Evolutionary conservation across 768 basidiomycete genomes (phyloP), one percentile per base, ranked within the genome.

Genomic region (Tricholoma hemisulphureum): DNA sequence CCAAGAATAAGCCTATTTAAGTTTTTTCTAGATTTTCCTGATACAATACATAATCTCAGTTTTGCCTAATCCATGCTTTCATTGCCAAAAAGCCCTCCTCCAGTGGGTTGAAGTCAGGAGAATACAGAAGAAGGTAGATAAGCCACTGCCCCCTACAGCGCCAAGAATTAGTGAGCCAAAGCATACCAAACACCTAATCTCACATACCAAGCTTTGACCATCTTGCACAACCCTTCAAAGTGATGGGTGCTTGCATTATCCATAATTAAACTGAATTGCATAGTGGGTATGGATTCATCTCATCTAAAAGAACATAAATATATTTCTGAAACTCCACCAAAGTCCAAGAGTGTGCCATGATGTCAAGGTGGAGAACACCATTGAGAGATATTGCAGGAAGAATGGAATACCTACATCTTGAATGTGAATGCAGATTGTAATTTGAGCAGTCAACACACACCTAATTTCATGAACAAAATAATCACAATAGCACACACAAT

Each of bases 211-310:
- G 56, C 57, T 31, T 65, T 62, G 34, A 64, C 51, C 50, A 72
- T 63, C 14, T 60, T 57, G 6, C 58, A 28, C 0, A 69, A 53
- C 16, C 53, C 59, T 0, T 58, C 45, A 3, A 60, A 56, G 26
- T 75, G 67, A 52, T 76, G 75, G n/a, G 75, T 75, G 14, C 53
- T 55, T 34, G 68, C 69, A 55, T 75, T 76, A 49, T 75, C 71
- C 61, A 72, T 69, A 3, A 76, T 61, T 41, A 76, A 9, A 76
- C 70, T 3, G 67, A 71, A 32, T 68, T 66, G 1, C 58, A 57
- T 0, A 29, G 56, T 4, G 71, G 69, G 28, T 50, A 75, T 1
- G 67, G 71, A 34, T 74, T 66, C 72, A 75, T 73, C 14, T 58
- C n/a, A 49, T 49, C 48, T 9, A 41, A 41, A 41, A 41, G 39